Evolutionary conservation across 2,329 filamentous ascomycete genomes (phyloP).

Genomic region (Cercospora sesami): DNA sequence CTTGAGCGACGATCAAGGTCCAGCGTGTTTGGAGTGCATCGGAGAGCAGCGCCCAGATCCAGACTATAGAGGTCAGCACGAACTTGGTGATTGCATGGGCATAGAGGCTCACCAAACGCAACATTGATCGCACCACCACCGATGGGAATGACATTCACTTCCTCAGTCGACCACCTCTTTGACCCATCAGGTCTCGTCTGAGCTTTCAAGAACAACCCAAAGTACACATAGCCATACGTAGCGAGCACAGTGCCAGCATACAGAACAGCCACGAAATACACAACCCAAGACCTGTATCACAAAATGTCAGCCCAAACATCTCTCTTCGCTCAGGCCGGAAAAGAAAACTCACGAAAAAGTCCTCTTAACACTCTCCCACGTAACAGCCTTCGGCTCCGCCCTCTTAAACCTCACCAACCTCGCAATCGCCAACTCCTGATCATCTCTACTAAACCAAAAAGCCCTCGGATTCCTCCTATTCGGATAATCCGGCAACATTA

Average conservation of each 20-base stretch:
- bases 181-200: constrained; percentile 46
- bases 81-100: not conserved
- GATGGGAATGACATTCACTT: constrained; percentile 54
- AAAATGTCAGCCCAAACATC: not conserved
- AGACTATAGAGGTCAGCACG: constrained; percentile 42
- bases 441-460: constrained; percentile 49
- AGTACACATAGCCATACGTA: constrained; percentile 52
- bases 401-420: constrained; percentile 48
- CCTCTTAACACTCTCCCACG: constrained; percentile 47
- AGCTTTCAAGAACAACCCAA: constrained; percentile 47
- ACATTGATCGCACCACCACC: constrained; percentile 53
- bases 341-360: constrained; percentile 39
- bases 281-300: constrained; percentile 41
- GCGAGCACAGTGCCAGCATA: constrained; percentile 51
- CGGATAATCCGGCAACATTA: constrained; percentile 44
- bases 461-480: constrained; percentile 41
- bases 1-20: constrained; percentile 52
- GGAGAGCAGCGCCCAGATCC: constrained; percentile 57
- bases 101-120: constrained; percentile 36
- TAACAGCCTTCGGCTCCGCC: constrained; percentile 50
- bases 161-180: constrained; percentile 45
- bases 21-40: constrained; percentile 53
- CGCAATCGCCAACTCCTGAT: constrained; percentile 47
- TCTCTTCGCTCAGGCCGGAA: not conserved
- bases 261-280: constrained; percentile 49